A percentile compares a stretch with the other conserved stretches of the same genome.
Conservation (phyloP, 2,329 filamentous ascomycete species). For the Penicillium sp. region DNA sequence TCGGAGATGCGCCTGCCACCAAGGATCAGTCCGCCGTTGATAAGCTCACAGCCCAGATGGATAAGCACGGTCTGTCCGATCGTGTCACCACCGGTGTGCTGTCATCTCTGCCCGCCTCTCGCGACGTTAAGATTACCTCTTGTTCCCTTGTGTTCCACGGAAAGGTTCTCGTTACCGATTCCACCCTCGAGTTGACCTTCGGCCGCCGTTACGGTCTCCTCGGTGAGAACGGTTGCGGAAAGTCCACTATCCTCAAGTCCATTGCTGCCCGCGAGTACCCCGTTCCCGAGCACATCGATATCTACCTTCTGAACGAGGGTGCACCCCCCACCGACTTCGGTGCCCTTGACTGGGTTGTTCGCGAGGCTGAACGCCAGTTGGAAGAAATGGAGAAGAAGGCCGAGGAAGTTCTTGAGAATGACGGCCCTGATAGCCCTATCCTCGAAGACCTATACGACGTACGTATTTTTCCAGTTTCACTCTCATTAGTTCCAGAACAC, state of each 20-base stretch:
- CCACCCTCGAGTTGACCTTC: constrained; percentile 87
- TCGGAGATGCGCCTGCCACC: constrained; percentile 64
- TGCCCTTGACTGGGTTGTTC: constrained; percentile 95
- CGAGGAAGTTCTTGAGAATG: constrained; percentile 85
- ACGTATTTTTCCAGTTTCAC: constrained; percentile 39
- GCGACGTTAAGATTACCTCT: constrained; percentile 96
- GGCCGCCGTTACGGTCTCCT: constrained; percentile 90
- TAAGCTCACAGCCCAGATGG: constrained; percentile 87
- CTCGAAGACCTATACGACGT: constrained; percentile 96
- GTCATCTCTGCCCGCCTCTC: constrained; percentile 76
- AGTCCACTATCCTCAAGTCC: constrained; percentile 94
- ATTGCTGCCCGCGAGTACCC: constrained; percentile 93
- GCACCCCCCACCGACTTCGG: constrained; percentile 84
- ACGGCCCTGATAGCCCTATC: constrained; percentile 85
- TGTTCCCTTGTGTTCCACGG: constrained; percentile 96
- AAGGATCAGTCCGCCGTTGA: constrained; percentile 73
- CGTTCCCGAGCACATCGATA: constrained; percentile 93
- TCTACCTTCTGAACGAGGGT: constrained; percentile 97
- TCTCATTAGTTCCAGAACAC: background rate
- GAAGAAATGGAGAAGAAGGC: constrained; percentile 83
- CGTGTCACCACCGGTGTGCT: constrained; percentile 97
- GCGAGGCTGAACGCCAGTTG: constrained; percentile 89
- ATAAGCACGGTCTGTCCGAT: constrained; percentile 93
- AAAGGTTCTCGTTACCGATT: constrained; percentile 90
- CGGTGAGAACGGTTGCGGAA: constrained; percentile 98